A percentile compares a stretch with the other conserved stretches of the same genome.
Evolutionary conservation across 164 flowering plant genomes (phyloP).

Genomic region (Annona cherimola): DNA sequence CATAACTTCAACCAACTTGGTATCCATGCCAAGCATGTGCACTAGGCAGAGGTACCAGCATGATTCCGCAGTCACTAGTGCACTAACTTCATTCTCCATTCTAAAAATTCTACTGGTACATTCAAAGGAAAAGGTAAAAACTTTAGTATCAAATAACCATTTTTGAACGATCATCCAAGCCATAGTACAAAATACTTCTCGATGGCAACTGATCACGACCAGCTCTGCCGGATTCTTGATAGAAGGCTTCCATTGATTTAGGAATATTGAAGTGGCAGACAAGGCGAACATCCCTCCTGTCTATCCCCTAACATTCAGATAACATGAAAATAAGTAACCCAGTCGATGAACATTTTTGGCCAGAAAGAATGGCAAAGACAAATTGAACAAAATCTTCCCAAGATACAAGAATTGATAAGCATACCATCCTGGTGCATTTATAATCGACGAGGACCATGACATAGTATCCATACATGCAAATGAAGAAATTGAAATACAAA

Average conservation of each 20-base stretch:
- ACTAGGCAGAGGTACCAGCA: background rate
- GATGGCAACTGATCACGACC: slow-evolving; percentile 89
- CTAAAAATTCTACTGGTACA: background rate
- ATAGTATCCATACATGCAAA: slow-evolving; percentile 19
- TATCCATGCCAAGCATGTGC: background rate
- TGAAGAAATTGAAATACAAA: slow-evolving; percentile 14
- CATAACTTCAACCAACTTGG: no score
- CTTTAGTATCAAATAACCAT: slow-evolving; percentile 45
- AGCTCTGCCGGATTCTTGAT: slow-evolving; percentile 99
- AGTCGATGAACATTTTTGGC: background rate
- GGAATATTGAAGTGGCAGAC: slow-evolving; percentile 94
- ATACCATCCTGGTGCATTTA: slow-evolving; percentile 69
- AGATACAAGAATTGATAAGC: slow-evolving; percentile 11
- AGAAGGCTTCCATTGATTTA: slow-evolving; percentile 93
- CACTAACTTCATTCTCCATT: background rate
- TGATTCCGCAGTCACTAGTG: background rate
- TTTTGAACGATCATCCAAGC: slow-evolving; percentile 70
- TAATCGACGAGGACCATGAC: slow-evolving; percentile 8
- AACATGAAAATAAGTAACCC: slow-evolving; percentile 3
- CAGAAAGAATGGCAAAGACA: background rate
- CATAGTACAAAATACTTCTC: slow-evolving; percentile 78
- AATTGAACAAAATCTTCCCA: slow-evolving; percentile 2
- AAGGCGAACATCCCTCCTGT: slow-evolving; percentile 78
- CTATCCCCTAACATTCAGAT: slow-evolving; percentile 62
- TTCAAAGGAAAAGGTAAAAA: background rate